Percentiles rank a stretch among this genome's conserved stretches.
Conservation (phyloP, 768 basidiomycete species). For the Lyophyllum shimeji region DNA sequence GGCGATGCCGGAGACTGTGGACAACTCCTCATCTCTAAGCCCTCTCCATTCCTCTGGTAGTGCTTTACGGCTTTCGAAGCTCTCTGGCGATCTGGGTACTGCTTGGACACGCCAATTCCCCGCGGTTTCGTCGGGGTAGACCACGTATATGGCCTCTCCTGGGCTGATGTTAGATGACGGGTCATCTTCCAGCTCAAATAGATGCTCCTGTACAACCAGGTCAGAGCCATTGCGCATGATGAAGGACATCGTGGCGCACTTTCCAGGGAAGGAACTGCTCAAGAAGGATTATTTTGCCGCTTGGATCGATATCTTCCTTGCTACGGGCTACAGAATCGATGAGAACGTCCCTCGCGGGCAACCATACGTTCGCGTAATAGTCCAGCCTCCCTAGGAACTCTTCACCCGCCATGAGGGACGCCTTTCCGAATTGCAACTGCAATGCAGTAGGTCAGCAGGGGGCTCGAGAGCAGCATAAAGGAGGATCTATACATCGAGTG, state of each 20-base stretch:
- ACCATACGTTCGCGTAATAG: conserved; percentile 88
- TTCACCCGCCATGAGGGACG: conserved; percentile 78
- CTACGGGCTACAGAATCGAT: conserved; percentile 51
- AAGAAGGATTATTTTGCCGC: conserved; percentile 78
- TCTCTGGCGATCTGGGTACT: conserved; percentile 77
- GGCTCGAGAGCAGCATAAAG: neutral
- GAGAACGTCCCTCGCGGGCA: conserved; percentile 87
- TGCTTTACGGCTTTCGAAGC: conserved; percentile 89
- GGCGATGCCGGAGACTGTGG: conserved; percentile 68
- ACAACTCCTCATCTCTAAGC: conserved; percentile 80
- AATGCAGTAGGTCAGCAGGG: neutral
- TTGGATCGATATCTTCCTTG: conserved; percentile 60
- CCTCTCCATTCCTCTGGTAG: conserved; percentile 95
- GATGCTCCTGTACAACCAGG: conserved; percentile 57
- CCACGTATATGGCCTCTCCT: conserved; percentile 71
- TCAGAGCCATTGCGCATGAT: neutral
- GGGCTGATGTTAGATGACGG: conserved; percentile 39
- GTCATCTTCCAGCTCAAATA: conserved; percentile 82
- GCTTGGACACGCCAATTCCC: conserved; percentile 92
- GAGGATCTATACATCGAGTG: conserved; percentile 63
- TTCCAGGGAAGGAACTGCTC: conserved; percentile 87
- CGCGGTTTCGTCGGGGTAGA: conserved; percentile 83
- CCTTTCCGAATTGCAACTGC: conserved; percentile 73
- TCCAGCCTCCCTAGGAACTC: conserved; percentile 82
- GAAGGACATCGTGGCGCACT: conserved; percentile 37